A percentile compares a stretch with the other conserved stretches of the same genome.
These are phyloP conservation scores for Spathaspora sp. DNA, from an alignment of 1,139 yeast species.

Conservation along the genomic window DNA sequence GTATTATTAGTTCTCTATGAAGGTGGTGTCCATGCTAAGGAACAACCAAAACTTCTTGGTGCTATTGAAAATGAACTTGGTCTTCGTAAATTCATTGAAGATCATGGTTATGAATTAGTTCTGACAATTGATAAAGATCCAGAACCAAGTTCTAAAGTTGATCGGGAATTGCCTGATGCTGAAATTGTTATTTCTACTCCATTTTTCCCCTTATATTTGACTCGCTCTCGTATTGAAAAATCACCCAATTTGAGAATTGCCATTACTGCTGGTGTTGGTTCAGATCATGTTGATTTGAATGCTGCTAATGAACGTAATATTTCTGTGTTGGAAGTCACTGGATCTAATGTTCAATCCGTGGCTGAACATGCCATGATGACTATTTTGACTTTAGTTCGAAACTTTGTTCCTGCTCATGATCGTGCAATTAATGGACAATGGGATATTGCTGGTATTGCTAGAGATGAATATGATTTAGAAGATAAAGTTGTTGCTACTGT, in stretches of 20 bases:
- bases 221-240: conserved; percentile 61
- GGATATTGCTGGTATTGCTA: conserved; percentile 80
- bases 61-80: conserved; percentile 78
- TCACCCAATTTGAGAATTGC: conserved; percentile 74
- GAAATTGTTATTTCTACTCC: conserved; percentile 82
- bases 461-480: conserved; percentile 72
- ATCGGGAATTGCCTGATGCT: conserved; percentile 54
- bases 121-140: conserved; percentile 74
- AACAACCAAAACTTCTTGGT: conserved; percentile 64
- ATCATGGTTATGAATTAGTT: conserved; percentile 65
- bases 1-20: conserved; percentile 57
- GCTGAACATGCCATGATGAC: conserved; percentile 83
- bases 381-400: conserved; percentile 68
- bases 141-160: conserved; percentile 52
- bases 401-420: conserved; percentile 77
- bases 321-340: conserved; percentile 78
- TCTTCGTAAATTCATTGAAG: conserved; percentile 61
- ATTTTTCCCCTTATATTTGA: conserved; percentile 79
- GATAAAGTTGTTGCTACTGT: conserved; percentile 76
- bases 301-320: conserved; percentile 67
- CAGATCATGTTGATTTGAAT: conserved; percentile 74
- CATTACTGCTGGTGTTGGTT: conserved; percentile 83
- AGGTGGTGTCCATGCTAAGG: conserved; percentile 57
- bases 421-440: conserved; percentile 61
- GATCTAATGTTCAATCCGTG: conserved; percentile 76